Evolutionary conservation across 345 rosid genomes (phyloP).

Genomic region (Draba incana): DNA sequence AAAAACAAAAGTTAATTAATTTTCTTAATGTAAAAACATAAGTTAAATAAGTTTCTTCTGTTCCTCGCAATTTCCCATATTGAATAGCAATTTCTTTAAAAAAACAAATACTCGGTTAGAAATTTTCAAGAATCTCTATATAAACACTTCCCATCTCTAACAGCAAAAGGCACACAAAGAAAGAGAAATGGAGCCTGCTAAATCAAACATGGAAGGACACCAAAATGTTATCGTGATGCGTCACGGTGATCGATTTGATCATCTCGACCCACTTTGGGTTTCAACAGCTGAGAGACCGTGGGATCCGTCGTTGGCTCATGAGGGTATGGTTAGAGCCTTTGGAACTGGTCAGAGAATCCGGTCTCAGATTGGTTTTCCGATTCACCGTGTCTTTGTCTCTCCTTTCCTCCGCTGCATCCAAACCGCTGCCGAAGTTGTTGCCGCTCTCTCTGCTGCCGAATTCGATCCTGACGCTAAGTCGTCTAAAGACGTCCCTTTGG

Average conservation of each 20-base stretch:
- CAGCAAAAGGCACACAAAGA: slow-evolving; percentile 5
- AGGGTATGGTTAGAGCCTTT: slow-evolving; percentile 58
- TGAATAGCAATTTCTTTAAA: neutral
- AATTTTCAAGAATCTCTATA: neutral
- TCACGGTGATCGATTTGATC: slow-evolving; percentile 82
- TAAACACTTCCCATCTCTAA: neutral
- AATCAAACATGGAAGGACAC: slow-evolving; percentile 9
- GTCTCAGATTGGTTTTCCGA: slow-evolving; percentile 46
- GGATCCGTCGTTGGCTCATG: slow-evolving; percentile 69
- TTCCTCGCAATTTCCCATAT: too few species aligned
- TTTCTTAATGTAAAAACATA: too few species aligned
- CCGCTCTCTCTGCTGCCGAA: slow-evolving; percentile 52
- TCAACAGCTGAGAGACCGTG: slow-evolving; percentile 60
- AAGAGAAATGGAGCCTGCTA: slow-evolving; percentile 35
- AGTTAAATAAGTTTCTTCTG: too few species aligned
- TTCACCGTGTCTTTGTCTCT: slow-evolving; percentile 81
- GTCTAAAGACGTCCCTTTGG: slow-evolving; percentile 30
- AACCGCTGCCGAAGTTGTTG: slow-evolving; percentile 60
- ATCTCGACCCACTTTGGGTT: slow-evolving; percentile 54
- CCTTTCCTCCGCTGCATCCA: slow-evolving; percentile 87
- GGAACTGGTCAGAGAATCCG: slow-evolving; percentile 54
- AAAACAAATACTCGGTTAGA: neutral
- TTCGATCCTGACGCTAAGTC: slow-evolving; percentile 36
- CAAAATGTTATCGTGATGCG: slow-evolving; percentile 85
- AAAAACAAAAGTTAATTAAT: too few species aligned